These are phyloP conservation scores for Glycine latifolia DNA, from an alignment of 306 rosid species.

Conservation along the genomic window DNA sequence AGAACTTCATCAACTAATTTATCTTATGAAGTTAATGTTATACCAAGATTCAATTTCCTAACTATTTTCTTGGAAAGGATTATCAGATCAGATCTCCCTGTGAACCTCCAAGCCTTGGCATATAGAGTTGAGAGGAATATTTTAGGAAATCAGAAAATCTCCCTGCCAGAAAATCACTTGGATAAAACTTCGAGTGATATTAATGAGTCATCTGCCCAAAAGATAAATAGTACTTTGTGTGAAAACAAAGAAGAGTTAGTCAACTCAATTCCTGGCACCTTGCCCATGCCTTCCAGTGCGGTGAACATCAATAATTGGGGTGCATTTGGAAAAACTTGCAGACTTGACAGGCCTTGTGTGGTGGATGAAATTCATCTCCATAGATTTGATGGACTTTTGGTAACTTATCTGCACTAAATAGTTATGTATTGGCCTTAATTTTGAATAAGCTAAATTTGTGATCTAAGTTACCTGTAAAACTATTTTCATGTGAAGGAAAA, in stretches of 20 bases:
- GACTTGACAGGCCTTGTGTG: conserved; percentile 80
- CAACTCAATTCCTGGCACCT: conserved; percentile 55
- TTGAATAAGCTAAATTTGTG: conserved; percentile 29
- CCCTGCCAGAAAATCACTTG: conserved; percentile 43
- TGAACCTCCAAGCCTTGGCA: conserved; percentile 90
- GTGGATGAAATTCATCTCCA: conserved; percentile 99
- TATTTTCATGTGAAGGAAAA: conserved; percentile 80
- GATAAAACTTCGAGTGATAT: conserved; percentile 42
- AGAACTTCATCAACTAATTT: conserved; percentile 79
- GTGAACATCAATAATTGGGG: conserved; percentile 71
- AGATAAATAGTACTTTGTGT: conserved; percentile 51
- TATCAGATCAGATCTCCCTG: conserved; percentile 92
- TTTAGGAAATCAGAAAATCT: conserved; percentile 53
- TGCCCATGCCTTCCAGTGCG: conserved; percentile 58
- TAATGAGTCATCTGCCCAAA: conserved; percentile 47
- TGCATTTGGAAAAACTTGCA: conserved; percentile 77
- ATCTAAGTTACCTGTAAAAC: conserved; percentile 40
- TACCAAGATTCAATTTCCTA: conserved; percentile 93
- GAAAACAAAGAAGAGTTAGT: conserved; percentile 62
- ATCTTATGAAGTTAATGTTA: conserved; percentile 88
- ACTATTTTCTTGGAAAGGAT: conserved; percentile 94
- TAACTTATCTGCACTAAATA: conserved; percentile 51
- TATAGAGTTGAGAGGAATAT: conserved; percentile 73
- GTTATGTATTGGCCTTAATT: no score
- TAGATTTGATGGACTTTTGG: conserved; percentile 96